Evolutionary conservation across 345 rosid species (phyloP).

Genomic region (Nephelium lappaceum): DNA sequence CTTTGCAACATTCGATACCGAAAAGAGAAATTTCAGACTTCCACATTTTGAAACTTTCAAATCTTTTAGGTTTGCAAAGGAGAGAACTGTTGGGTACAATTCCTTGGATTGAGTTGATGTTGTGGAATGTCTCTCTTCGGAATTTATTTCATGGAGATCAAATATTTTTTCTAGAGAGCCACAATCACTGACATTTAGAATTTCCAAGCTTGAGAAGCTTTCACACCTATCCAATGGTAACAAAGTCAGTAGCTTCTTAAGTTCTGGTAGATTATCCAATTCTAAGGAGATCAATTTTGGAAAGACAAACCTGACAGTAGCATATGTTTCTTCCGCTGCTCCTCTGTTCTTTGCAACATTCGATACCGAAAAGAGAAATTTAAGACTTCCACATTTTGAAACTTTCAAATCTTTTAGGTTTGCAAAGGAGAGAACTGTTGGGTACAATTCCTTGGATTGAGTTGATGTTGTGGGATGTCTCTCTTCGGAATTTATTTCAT

Average conservation of each 20-base stretch:
- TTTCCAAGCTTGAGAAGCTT: slow-evolving; percentile 10
- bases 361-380: slow-evolving; percentile 20
- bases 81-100: no score
- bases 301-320: slow-evolving; percentile 19
- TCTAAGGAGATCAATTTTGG: not conserved
- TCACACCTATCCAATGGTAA: slow-evolving; percentile 9
- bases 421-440: not conserved
- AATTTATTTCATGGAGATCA: not conserved
- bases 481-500: not conserved
- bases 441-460: not conserved
- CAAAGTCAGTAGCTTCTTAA: not conserved
- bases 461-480: not conserved
- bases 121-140: not conserved
- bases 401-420: not conserved
- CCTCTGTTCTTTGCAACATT: not conserved
- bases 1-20: no score
- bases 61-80: no score
- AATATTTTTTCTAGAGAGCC: slow-evolving; percentile 13
- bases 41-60: no score
- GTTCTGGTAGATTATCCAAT: not conserved
- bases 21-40: no score
- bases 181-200: not conserved
- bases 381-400: not conserved
- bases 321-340: not conserved
- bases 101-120: not conserved